These are phyloP conservation scores for Pseudodiploospora longispora DNA, from an alignment of 2,329 filamentous ascomycete genomes.

Conservation along the genomic window DNA sequence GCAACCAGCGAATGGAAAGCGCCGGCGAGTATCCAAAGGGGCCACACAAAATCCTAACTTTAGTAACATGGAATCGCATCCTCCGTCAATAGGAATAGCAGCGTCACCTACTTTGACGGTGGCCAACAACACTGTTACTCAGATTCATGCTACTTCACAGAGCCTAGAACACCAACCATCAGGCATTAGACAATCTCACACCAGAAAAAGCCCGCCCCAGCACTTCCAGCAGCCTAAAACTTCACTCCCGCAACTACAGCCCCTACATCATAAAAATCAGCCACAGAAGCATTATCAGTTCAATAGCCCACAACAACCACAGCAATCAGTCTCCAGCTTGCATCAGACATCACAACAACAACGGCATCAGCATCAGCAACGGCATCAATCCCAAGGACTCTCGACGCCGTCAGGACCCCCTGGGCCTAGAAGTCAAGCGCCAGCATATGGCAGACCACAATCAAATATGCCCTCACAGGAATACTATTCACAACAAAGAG, in stretches of 20 bases:
- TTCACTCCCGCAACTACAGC: conserved; percentile 1
- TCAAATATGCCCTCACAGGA: conserved; percentile 6
- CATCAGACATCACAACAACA: conserved; percentile 3
- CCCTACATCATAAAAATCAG: conserved; percentile 3
- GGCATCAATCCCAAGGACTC: conserved; percentile 6
- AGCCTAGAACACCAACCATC: conserved; percentile 13
- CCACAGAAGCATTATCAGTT: conserved; percentile 5
- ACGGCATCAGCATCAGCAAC: conserved; percentile 11
- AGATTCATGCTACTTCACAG: conserved; percentile 7
- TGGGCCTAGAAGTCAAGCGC: conserved; percentile 6
- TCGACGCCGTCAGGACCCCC: conserved; percentile 1
- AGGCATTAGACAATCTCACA: not conserved
- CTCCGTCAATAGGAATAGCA: conserved; percentile 4
- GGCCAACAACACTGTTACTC: conserved; percentile 6
- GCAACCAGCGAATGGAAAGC: conserved; percentile 14
- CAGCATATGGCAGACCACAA: conserved; percentile 5
- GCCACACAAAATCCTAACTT: conserved; percentile 8
- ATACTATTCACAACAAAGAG: conserved; percentile 12
- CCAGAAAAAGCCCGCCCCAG: conserved; percentile 7
- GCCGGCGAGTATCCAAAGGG: conserved; percentile 18
- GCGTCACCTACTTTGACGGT: conserved; percentile 10
- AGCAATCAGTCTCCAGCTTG: conserved; percentile 2
- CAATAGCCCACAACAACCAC: not conserved
- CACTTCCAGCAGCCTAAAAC: conserved; percentile 10
- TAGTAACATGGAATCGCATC: conserved; percentile 7